phyloP scores from a whole-genome alignment of 2,329 filamentous ascomycete species.

The Scopulariopsis brevicaulis region DNA sequence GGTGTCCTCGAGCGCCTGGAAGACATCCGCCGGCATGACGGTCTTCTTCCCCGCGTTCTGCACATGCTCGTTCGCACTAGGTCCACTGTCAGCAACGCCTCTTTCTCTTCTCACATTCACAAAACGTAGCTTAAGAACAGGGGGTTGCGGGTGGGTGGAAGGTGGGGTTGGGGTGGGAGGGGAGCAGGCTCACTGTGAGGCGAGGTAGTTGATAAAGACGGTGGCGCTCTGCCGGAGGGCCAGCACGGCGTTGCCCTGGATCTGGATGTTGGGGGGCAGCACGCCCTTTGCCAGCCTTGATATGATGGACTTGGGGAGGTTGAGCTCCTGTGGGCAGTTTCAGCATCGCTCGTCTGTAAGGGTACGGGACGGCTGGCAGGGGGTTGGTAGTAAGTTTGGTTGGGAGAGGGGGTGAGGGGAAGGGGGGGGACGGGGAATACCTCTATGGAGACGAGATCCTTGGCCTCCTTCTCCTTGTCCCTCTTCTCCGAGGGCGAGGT shows the following conservation, averaged over 20 bases:
- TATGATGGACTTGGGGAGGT: constrained; percentile 70
- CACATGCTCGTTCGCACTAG: constrained; percentile 64
- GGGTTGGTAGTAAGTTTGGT: too few species aligned
- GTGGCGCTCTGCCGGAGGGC: constrained; percentile 74
- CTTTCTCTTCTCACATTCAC: not conserved
- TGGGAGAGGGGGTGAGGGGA: too few species aligned
- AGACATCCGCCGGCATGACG: constrained; percentile 63
- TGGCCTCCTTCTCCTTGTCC: constrained; percentile 20
- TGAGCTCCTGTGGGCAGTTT: constrained; percentile 48
- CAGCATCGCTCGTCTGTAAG: too few species aligned
- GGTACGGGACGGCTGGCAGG: too few species aligned
- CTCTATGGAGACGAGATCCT: constrained; percentile 34
- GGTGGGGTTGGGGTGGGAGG: not conserved
- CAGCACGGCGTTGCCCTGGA: constrained; percentile 70
- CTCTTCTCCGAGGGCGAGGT: constrained; percentile 14
- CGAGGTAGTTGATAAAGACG: constrained; percentile 73
- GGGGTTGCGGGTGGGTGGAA: not conserved
- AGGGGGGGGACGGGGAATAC: too few species aligned
- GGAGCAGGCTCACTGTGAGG: constrained; percentile 49
- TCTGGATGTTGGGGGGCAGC: constrained; percentile 69
- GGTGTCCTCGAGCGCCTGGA: constrained; percentile 64
- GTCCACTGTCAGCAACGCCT: not conserved
- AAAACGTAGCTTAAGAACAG: not conserved
- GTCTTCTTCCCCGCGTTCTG: constrained; percentile 61
- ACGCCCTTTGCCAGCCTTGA: constrained; percentile 71